Evolutionary conservation across 2,329 filamentous ascomycete genomes (phyloP).

Genomic region (Nothophaeocryptopus gaeumannii): DNA sequence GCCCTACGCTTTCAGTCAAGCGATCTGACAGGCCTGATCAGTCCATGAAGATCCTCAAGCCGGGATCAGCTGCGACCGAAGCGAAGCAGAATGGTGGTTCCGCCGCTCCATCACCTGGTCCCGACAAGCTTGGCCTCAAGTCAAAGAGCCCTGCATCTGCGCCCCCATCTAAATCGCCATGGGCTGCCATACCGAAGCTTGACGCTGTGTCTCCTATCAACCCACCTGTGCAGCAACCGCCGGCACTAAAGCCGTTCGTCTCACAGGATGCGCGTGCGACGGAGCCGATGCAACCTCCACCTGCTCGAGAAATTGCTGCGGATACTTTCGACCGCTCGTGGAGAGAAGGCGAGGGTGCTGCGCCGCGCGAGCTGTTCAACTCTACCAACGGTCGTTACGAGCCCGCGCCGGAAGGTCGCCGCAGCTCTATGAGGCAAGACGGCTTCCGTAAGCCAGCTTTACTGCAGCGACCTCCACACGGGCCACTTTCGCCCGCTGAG

Average conservation of each 20-base stretch:
- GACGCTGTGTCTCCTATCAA: conserved; percentile 76
- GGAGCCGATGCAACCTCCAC: conserved; percentile 54
- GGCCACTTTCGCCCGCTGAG: conserved; percentile 68
- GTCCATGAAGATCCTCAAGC: conserved; percentile 51
- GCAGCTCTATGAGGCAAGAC: conserved; percentile 67
- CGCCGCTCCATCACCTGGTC: conserved; percentile 57
- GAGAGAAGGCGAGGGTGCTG: conserved; percentile 65
- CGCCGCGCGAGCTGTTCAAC: conserved; percentile 76
- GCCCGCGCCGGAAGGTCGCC: conserved; percentile 72
- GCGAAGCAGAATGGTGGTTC: conserved; percentile 34
- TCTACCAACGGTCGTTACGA: conserved; percentile 94
- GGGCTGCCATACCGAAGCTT: conserved; percentile 81
- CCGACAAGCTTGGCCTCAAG: conserved; percentile 64
- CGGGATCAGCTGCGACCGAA: conserved; percentile 40
- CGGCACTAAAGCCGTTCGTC: conserved; percentile 40
- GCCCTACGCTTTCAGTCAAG: conserved; percentile 34
- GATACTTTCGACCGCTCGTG: conserved; percentile 90
- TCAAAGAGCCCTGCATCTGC: conserved; percentile 68
- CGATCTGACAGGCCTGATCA: conserved; percentile 37
- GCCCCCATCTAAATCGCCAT: conserved; percentile 83
- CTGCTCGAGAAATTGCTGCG: conserved; percentile 80
- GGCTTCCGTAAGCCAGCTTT: conserved; percentile 70
- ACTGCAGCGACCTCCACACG: conserved; percentile 68
- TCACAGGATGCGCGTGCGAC: conserved; percentile 56
- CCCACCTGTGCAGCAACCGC: conserved; percentile 43